Evolutionary conservation across 495 filamentous ascomycete genomes (phyloP).

Genomic region (Aspergillus indologenus): DNA sequence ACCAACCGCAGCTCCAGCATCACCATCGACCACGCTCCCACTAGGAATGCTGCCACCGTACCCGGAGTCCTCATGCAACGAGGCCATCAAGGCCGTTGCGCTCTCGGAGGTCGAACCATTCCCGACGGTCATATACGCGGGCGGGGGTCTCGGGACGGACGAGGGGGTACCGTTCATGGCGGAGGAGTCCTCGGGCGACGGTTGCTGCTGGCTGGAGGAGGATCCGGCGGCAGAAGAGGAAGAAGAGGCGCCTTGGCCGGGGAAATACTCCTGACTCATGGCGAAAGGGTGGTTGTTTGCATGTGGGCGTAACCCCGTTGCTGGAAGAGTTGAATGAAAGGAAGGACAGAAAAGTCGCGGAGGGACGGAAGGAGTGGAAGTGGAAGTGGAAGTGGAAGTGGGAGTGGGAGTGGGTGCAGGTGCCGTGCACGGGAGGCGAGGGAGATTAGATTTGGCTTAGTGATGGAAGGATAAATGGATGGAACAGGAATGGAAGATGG

Average conservation of each 20-base stretch:
- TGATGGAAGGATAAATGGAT: background rate
- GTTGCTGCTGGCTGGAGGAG: slow-evolving; percentile 29
- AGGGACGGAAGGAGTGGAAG: background rate
- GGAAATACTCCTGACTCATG: slow-evolving; percentile 75
- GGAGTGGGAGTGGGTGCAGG: slow-evolving; percentile 7
- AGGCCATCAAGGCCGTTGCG: slow-evolving; percentile 62
- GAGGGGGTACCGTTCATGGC: slow-evolving; percentile 20
- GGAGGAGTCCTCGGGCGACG: slow-evolving; percentile 27
- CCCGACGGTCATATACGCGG: slow-evolving; percentile 84
- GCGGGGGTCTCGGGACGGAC: slow-evolving; percentile 40
- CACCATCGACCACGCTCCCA: slow-evolving; percentile 47
- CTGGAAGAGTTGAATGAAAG: background rate
- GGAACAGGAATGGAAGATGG: background rate
- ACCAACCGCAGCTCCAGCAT: slow-evolving; percentile 23
- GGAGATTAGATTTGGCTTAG: slow-evolving; percentile 10
- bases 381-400: too few species aligned
- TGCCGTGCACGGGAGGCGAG: slow-evolving; percentile 13
- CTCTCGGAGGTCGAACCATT: slow-evolving; percentile 75
- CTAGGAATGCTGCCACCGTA: slow-evolving; percentile 75
- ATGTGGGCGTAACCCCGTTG: slow-evolving; percentile 4
- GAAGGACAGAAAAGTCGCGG: background rate
- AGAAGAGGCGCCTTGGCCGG: slow-evolving; percentile 41
- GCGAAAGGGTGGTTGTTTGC: slow-evolving; percentile 22
- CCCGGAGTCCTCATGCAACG: slow-evolving; percentile 81
- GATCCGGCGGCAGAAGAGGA: slow-evolving; percentile 39